phyloP scores from a whole-genome alignment of 768 basidiomycete species.

The Cubamyces lactineus region DNA sequence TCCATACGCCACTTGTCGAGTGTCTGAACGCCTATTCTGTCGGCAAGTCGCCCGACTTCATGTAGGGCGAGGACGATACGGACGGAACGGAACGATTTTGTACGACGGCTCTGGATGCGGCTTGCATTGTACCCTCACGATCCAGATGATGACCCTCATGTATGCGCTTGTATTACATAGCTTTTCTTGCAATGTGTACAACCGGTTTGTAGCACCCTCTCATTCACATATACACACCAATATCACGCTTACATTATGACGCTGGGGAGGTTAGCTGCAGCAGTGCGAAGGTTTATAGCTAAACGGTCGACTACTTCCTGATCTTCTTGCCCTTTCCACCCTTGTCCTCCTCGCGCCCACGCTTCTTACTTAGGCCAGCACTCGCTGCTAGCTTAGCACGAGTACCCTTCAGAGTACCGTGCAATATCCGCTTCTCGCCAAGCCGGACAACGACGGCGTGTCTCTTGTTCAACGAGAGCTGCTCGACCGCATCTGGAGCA shows the following conservation, averaged over 20 bases:
- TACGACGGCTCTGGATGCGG: not conserved
- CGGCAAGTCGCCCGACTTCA: constrained; percentile 29
- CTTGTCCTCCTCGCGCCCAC: constrained; percentile 21
- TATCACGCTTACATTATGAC: no score
- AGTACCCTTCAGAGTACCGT: constrained; percentile 27
- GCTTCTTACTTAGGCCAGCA: constrained; percentile 13
- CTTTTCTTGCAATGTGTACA: not conserved
- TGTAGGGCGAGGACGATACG: not conserved
- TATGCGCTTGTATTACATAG: constrained; percentile 4
- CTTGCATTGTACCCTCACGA: not conserved
- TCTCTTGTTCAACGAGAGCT: constrained; percentile 49
- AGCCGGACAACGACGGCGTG: constrained; percentile 74
- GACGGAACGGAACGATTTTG: not conserved
- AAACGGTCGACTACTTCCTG: not conserved
- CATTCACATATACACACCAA: no score
- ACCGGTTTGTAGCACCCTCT: not conserved
- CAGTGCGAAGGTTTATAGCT: no score
- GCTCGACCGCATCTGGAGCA: constrained; percentile 23
- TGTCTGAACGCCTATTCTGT: constrained; percentile 32
- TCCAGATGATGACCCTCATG: not conserved
- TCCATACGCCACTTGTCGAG: constrained; percentile 33
- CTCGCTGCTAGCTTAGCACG: not conserved
- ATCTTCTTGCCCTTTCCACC: constrained; percentile 24
- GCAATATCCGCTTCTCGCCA: constrained; percentile 78
- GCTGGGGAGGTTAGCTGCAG: no score